Evolutionary conservation across 2,329 filamentous ascomycete species (phyloP).

Genomic region (Chaetomium sp.): DNA sequence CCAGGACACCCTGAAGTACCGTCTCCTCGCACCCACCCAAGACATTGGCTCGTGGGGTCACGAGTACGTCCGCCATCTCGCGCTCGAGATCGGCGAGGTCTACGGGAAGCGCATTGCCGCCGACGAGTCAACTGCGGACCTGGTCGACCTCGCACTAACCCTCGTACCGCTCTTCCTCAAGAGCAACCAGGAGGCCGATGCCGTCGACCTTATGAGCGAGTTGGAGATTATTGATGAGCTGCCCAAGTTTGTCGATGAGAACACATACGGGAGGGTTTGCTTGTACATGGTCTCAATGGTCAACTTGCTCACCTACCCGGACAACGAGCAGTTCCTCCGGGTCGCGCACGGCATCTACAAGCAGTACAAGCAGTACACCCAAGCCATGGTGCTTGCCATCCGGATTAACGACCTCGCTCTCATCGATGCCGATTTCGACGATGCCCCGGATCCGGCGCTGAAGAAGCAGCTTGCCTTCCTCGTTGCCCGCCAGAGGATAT

Average conservation of each 20-base stretch:
- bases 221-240: conserved; percentile 95
- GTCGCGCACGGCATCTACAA: conserved; percentile 94
- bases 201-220: conserved; percentile 95
- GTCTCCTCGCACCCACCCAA: conserved; percentile 82
- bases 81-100: conserved; percentile 92
- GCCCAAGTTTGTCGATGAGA: conserved; percentile 84
- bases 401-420: conserved; percentile 84
- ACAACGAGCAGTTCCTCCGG: conserved; percentile 92
- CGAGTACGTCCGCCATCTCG: conserved; percentile 95
- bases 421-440: conserved; percentile 79
- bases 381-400: conserved; percentile 93
- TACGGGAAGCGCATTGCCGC: conserved; percentile 84
- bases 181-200: conserved; percentile 97
- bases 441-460: conserved; percentile 76
- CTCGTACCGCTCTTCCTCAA: conserved; percentile 94
- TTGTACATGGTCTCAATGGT: conserved; percentile 99
- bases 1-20: conserved; percentile 94
- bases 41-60: conserved; percentile 98
- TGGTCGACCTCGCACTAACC: conserved; percentile 79
- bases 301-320: conserved; percentile 92
- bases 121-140: conserved; percentile 80
- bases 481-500: conserved; percentile 87
- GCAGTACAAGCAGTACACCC: conserved; percentile 86
- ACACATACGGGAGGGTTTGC: conserved; percentile 91
- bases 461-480: conserved; percentile 95